Conservation (phyloP, 768 basidiomycete genomes). For the Myochromella boudieri region DNA sequence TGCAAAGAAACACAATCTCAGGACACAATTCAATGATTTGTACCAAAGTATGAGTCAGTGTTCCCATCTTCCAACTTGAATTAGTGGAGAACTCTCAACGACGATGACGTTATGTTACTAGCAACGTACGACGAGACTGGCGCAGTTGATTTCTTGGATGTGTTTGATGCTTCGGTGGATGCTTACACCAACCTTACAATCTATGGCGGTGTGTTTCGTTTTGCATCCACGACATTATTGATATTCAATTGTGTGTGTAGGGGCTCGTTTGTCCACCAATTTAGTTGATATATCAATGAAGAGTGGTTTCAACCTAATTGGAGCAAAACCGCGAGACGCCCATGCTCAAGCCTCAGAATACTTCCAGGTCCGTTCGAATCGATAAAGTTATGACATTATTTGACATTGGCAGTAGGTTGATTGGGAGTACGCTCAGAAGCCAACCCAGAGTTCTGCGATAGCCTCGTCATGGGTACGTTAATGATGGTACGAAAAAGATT, state of each 20-base stretch:
- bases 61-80: no score
- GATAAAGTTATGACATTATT: neutral
- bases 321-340: conserved; percentile 41
- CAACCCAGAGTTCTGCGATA: conserved; percentile 62
- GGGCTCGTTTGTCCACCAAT: conserved; percentile 40
- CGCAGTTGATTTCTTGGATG: conserved; percentile 42
- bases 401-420: conserved; percentile 30
- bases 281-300: conserved; percentile 54
- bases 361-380: conserved; percentile 40
- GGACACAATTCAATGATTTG: conserved; percentile 43
- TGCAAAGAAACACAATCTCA: conserved; percentile 53
- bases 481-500: neutral
- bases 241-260: conserved; percentile 25
- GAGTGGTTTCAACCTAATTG: conserved; percentile 51
- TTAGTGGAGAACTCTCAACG: no score
- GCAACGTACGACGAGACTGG: conserved; percentile 58
- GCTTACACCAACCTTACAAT: conserved; percentile 41
- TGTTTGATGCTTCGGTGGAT: conserved; percentile 39
- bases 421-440: conserved; percentile 58
- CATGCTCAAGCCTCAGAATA: conserved; percentile 59
- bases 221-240: neutral
- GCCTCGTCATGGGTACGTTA: conserved; percentile 60
- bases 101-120: conserved; percentile 27
- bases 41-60: conserved; percentile 44
- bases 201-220: conserved; percentile 39